These are phyloP conservation scores for Dendrobium nobile DNA, from an alignment of 106 monocot species.

Conservation along the genomic window DNA sequence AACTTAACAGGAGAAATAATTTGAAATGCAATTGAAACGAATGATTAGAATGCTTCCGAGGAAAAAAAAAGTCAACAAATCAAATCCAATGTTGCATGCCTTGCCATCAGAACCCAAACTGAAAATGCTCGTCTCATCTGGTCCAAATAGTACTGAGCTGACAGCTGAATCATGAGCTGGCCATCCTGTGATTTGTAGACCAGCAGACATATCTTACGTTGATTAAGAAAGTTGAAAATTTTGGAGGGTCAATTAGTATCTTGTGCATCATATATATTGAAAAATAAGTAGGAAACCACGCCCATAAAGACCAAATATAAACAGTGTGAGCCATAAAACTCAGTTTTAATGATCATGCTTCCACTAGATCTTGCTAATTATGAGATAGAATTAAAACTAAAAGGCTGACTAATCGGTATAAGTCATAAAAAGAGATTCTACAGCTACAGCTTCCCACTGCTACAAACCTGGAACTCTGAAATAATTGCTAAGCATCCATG, in stretches of 20 bases:
- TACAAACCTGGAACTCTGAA: neutral
- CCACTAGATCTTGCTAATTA: neutral
- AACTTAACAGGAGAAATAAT: neutral
- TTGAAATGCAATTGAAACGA: neutral
- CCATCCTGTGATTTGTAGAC: slow-evolving; percentile 97
- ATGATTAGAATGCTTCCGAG: neutral
- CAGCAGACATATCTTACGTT: slow-evolving; percentile 72
- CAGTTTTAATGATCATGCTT: neutral
- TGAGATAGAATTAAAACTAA: neutral
- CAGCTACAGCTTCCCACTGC: neutral
- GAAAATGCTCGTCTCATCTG: slow-evolving; percentile 97
- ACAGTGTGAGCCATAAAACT: neutral
- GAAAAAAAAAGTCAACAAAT: neutral
- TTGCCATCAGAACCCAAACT: slow-evolving; percentile 95
- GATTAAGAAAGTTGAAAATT: slow-evolving; percentile 23
- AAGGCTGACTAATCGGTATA: neutral
- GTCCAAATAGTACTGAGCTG: slow-evolving; percentile 84
- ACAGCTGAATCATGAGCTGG: slow-evolving; percentile 94
- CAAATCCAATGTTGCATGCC: slow-evolving; percentile 22
- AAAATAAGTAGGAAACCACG: neutral
- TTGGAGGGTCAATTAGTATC: neutral
- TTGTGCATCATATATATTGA: neutral
- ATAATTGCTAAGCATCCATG: neutral
- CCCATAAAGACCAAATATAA: neutral
- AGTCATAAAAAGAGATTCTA: neutral